These are phyloP conservation scores for Phytophthora idaei DNA, from an alignment of 352 stramenopile species.

Conservation along the genomic window DNA sequence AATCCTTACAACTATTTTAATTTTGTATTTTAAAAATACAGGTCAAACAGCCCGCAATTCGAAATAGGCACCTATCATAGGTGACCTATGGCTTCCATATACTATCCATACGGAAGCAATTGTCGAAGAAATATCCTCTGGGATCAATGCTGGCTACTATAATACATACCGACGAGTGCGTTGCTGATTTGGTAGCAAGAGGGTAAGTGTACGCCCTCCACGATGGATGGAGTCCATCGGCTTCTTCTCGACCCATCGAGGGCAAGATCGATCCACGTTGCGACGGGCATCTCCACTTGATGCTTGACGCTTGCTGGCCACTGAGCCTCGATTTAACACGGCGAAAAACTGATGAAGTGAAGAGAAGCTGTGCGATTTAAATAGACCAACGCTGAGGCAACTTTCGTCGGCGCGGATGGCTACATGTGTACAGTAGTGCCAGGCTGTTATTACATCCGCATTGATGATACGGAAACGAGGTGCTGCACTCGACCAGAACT, in stretches of 20 bases:
- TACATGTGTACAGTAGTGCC: background rate
- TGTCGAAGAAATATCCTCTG: conserved; percentile 6
- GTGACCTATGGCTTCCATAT: no score
- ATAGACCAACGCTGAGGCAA: conserved; percentile 7
- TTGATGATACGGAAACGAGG: conserved; percentile 8
- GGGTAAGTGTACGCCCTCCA: no score
- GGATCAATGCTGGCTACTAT: background rate
- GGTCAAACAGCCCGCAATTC: background rate
- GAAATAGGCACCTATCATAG: no score
- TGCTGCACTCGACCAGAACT: background rate
- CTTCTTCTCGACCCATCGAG: conserved; percentile 5
- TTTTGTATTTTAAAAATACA: no score
- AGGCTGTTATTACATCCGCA: background rate
- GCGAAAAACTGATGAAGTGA: conserved; percentile 4
- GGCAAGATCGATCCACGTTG: conserved; percentile 10
- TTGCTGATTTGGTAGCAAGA: conserved; percentile 32
- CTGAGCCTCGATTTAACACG: background rate
- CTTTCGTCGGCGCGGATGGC: conserved; percentile 8
- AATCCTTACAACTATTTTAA: background rate
- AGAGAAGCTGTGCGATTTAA: conserved; percentile 15
- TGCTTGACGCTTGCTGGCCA: no score
- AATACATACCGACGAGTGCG: background rate
- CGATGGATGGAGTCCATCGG: background rate
- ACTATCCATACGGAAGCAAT: background rate
- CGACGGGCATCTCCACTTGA: background rate